Conservation (phyloP, 1,139 yeast species). For the Protomyces inundatus region DNA sequence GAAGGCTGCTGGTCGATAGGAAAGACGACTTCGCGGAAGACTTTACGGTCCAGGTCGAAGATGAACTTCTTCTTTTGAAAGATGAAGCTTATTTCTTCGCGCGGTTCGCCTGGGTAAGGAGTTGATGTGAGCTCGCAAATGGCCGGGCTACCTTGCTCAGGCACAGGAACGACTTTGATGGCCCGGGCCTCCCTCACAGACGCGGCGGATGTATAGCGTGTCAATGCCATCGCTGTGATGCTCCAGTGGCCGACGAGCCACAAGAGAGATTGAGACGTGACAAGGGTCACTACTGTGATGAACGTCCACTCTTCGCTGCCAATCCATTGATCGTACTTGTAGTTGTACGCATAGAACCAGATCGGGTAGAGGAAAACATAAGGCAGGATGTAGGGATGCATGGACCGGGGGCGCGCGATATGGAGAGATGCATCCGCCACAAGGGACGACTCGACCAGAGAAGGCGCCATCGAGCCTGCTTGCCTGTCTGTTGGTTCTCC, state of each 20-base stretch:
- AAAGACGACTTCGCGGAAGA: slow-evolving; percentile 79
- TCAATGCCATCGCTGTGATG: slow-evolving; percentile 60
- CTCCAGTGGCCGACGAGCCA: slow-evolving; percentile 97
- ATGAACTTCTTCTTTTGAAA: slow-evolving; percentile 92
- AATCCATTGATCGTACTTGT: slow-evolving; percentile 61
- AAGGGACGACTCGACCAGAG: slow-evolving; percentile 12
- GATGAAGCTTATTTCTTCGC: slow-evolving; percentile 61
- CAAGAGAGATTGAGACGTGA: slow-evolving; percentile 67
- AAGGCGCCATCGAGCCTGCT: not conserved
- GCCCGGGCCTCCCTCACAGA: slow-evolving; percentile 36
- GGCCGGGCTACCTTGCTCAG: slow-evolving; percentile 81
- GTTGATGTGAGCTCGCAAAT: slow-evolving; percentile 45
- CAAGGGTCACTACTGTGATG: slow-evolving; percentile 69
- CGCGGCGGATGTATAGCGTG: slow-evolving; percentile 50
- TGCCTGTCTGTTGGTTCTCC: no score
- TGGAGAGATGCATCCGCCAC: slow-evolving; percentile 53
- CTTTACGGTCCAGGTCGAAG: slow-evolving; percentile 50
- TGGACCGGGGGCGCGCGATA: slow-evolving; percentile 56
- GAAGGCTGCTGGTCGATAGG: slow-evolving; percentile 60
- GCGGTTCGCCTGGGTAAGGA: slow-evolving; percentile 46
- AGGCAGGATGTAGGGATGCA: slow-evolving; percentile 81
- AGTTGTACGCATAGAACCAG: slow-evolving; percentile 53
- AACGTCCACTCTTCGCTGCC: slow-evolving; percentile 61
- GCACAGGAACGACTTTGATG: slow-evolving; percentile 72
- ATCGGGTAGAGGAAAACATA: slow-evolving; percentile 73